A percentile compares a stretch with the other conserved stretches of the same genome.
phyloP scores from a whole-genome alignment of 2,329 filamentous ascomycete genomes.

The Tolypocladium amazonense region DNA sequence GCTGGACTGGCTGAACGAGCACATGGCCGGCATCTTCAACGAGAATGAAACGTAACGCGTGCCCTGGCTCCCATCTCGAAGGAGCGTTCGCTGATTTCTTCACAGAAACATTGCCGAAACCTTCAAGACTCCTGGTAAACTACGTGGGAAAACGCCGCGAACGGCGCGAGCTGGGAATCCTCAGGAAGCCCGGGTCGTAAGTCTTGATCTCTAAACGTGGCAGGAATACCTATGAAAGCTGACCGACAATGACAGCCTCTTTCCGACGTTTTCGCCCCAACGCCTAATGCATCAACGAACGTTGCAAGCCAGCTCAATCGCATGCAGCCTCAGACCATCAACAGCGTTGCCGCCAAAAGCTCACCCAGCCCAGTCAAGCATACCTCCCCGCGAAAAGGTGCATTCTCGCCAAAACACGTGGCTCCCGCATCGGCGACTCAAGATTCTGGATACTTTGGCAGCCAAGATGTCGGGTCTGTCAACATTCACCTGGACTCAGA shows the following conservation, averaged over 20 bases:
- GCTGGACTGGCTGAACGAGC: conserved; percentile 95
- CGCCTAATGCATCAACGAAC: conserved; percentile 41
- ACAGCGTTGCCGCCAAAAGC: conserved; percentile 33
- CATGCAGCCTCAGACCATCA: conserved; percentile 45
- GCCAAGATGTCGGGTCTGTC: conserved; percentile 32
- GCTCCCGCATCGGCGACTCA: conserved; percentile 14
- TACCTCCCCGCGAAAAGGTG: conserved; percentile 17
- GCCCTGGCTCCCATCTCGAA: not conserved
- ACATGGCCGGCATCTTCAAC: conserved; percentile 91
- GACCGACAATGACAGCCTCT: conserved; percentile 40
- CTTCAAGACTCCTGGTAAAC: conserved; percentile 87
- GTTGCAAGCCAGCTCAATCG: conserved; percentile 38
- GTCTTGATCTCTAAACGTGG: conserved; percentile 14
- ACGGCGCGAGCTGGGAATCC: conserved; percentile 53
- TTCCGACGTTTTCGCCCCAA: conserved; percentile 47
- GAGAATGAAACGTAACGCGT: conserved; percentile 65
- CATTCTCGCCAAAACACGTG: conserved; percentile 18
- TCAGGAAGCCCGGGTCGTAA: conserved; percentile 52
- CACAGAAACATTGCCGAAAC: conserved; percentile 78
- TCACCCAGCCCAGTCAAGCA: conserved; percentile 22
- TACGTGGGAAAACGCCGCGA: conserved; percentile 71
- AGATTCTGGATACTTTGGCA: conserved; percentile 66
- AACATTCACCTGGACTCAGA: conserved; percentile 12
- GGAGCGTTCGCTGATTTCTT: conserved; percentile 5
- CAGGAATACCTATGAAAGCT: conserved; percentile 7